Conservation (phyloP, 2,329 filamentous ascomycete genomes). For the Beauveria rudraprayagi region DNA sequence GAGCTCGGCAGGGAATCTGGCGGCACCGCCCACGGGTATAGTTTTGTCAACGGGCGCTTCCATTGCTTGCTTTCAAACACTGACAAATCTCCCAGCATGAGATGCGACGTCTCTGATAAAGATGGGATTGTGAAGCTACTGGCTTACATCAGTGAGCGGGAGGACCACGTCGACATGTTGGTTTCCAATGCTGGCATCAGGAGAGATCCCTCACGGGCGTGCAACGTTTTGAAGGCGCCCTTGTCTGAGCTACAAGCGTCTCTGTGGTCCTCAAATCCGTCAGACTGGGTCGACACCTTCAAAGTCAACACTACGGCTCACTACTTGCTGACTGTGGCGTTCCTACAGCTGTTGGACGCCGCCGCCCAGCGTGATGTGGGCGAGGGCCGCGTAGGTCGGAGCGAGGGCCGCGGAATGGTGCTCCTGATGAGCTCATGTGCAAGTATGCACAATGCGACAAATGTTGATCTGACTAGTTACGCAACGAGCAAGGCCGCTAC, state of each 20-base stretch:
- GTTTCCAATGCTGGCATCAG: conserved; percentile 42
- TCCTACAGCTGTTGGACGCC: neutral
- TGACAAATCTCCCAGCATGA: neutral
- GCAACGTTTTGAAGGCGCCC: neutral
- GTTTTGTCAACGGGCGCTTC: too few relatives aligned
- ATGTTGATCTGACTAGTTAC: conserved; percentile 44
- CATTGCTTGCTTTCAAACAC: too few relatives aligned
- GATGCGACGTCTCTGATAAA: neutral
- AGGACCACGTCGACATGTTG: conserved; percentile 37
- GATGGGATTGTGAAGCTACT: conserved; percentile 18
- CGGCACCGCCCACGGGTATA: too few relatives aligned
- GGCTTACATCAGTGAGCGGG: conserved; percentile 22
- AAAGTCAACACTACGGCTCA: neutral
- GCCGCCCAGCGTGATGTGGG: neutral
- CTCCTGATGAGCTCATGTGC: conserved; percentile 44
- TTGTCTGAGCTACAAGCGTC: neutral
- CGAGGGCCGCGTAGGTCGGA: conserved; percentile 15
- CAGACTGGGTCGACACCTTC: neutral
- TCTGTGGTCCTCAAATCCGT: neutral
- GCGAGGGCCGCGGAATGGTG: conserved; percentile 35
- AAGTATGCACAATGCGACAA: conserved; percentile 44
- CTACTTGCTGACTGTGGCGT: neutral
- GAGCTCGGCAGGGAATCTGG: neutral
- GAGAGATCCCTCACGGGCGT: conserved; percentile 33
- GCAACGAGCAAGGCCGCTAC: conserved; percentile 43